phyloP scores from a whole-genome alignment of 768 basidiomycete genomes.

The Leccinellum albellum region DNA sequence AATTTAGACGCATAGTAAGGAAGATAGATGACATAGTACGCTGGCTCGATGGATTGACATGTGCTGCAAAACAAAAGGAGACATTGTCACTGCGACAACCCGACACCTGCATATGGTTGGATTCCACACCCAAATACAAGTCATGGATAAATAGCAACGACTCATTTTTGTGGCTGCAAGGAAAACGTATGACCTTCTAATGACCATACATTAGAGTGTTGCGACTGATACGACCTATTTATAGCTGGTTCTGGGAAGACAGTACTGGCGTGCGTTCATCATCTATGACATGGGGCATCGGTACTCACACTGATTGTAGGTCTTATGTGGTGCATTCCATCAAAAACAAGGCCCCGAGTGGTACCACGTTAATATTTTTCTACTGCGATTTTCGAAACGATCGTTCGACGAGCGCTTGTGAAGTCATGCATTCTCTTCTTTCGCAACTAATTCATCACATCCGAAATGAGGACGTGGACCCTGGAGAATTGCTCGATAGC shows the following conservation, averaged over 20 bases:
- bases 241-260: slow-evolving; percentile 20
- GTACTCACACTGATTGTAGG: neutral
- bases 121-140: neutral
- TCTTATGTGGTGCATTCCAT: slow-evolving; percentile 9
- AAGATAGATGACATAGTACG: slow-evolving; percentile 7
- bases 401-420: neutral
- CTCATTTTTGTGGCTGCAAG: slow-evolving; percentile 14
- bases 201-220: neutral
- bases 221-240: neutral
- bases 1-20: neutral
- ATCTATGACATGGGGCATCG: too few species aligned
- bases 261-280: slow-evolving; percentile 11
- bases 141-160: neutral
- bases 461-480: neutral
- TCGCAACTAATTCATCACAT: slow-evolving; percentile 9
- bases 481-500: neutral
- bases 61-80: slow-evolving; percentile 11
- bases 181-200: slow-evolving; percentile 11
- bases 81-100: slow-evolving; percentile 5
- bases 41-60: slow-evolving; percentile 12
- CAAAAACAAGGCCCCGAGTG: neutral
- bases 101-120: slow-evolving; percentile 12
- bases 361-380: slow-evolving; percentile 7
- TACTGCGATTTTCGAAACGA: slow-evolving; percentile 18
- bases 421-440: slow-evolving; percentile 16